Conservation (phyloP, 495 filamentous ascomycete genomes). For the Chaetomium tenue region DNA sequence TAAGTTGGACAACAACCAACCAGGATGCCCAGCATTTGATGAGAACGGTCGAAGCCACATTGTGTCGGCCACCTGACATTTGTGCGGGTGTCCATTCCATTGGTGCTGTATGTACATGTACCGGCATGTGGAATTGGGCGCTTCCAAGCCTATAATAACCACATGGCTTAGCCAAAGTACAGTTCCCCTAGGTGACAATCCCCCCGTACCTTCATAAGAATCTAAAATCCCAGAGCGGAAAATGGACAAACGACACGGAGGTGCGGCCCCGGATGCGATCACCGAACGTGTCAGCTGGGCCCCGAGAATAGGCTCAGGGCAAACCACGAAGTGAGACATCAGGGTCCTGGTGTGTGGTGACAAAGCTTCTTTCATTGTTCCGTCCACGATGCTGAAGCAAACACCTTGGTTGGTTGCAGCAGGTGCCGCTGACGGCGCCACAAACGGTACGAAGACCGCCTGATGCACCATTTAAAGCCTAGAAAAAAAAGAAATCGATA, state of each 20-base stretch:
- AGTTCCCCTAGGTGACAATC: too few relatives aligned
- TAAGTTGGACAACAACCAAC: too few relatives aligned
- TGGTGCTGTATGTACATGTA: too few relatives aligned
- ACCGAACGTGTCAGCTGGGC: conserved; percentile 13
- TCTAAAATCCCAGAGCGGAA: conserved; percentile 4
- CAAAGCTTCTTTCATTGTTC: not conserved
- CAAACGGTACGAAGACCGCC: not conserved
- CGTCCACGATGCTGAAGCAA: conserved; percentile 11
- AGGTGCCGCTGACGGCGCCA: not conserved
- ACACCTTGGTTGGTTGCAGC: conserved; percentile 4
- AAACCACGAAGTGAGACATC: conserved; percentile 21
- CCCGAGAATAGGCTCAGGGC: conserved; percentile 2
- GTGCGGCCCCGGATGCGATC: conserved; percentile 14
- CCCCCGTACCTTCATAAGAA: too few relatives aligned
- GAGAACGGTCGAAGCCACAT: too few relatives aligned
- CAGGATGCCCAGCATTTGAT: too few relatives aligned
- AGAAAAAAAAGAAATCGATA: conserved; percentile 11
- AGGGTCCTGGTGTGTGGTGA: conserved; percentile 13
- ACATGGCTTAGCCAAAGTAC: too few relatives aligned
- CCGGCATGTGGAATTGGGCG: too few relatives aligned
- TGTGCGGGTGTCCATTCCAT: too few relatives aligned
- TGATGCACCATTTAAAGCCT: not conserved
- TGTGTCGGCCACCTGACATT: not conserved
- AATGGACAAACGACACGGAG: conserved; percentile 3
- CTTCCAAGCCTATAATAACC: too few relatives aligned